Conservation (phyloP, 106 monocot genomes). For the Xerophyta viscosa region DNA sequence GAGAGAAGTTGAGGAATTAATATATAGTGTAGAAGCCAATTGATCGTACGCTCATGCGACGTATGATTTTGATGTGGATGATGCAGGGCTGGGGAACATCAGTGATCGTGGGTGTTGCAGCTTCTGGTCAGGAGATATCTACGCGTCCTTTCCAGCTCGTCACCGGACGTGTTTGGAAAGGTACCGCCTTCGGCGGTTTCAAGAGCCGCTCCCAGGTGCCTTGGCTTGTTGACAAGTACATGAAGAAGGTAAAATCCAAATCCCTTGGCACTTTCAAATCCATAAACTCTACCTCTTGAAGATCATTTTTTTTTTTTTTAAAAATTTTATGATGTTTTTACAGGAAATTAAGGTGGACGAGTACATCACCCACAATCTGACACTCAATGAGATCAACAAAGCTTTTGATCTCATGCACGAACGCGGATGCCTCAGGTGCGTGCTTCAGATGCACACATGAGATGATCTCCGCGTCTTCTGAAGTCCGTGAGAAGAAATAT, state of each 20-base stretch:
- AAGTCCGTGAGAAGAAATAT: no score
- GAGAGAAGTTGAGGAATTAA: no score
- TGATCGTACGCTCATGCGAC: background rate
- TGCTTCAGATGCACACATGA: conserved; percentile 50
- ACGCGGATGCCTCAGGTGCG: conserved; percentile 79
- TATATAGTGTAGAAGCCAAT: background rate
- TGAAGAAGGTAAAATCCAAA: conserved; percentile 1
- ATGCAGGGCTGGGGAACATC: conserved; percentile 9
- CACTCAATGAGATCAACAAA: conserved; percentile 65
- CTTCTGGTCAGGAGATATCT: background rate
- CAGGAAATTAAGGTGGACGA: conserved; percentile 95
- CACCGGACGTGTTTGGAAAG: conserved; percentile 7
- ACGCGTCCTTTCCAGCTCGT: conserved; percentile 9
- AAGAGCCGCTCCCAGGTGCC: conserved; percentile 4
- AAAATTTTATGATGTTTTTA: background rate
- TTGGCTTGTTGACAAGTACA: conserved; percentile 7
- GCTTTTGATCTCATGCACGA: conserved; percentile 90
- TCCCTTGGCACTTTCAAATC: background rate
- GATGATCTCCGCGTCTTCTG: no score
- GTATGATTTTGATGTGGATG: background rate
- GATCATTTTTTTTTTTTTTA: background rate
- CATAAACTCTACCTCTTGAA: no score
- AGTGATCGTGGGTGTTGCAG: conserved; percentile 6
- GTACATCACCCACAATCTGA: conserved; percentile 81
- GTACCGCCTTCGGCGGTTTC: conserved; percentile 7